Evolutionary conservation across 768 basidiomycete species (phyloP), one percentile per base, ranked within the genome.

Genomic region (Lactifluus rugatus): DNA sequence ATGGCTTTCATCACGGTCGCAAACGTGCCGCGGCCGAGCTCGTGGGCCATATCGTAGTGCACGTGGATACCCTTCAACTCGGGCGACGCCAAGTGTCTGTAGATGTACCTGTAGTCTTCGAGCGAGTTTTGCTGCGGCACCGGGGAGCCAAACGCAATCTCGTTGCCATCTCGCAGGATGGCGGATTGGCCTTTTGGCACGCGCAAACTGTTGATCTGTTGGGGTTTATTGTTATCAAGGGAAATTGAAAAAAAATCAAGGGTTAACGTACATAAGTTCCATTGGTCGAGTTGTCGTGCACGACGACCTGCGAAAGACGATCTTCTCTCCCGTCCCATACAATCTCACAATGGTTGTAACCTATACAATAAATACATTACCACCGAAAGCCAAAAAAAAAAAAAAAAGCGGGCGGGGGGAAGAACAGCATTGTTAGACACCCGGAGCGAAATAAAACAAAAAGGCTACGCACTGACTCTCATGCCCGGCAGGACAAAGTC

Each of bases 11-110:
- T 80, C 19, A 97, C 95, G 10, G 85, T 86, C 4, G 93, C 95
- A 68, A 96, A 98, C 2, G 90, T 84, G 9, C 95, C 95, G 64
- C 85, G 86, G 53, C 95, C 95, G 3, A 97, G 80, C 69, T 89
- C 85, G 51, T 74, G 69, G 32, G 76, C 74, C 39, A 89, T 66
- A 61, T 89, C 87, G 68, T 90, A 90, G 54, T 75, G 72, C 1
- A 78, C 78, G 66, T 84, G 81, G 10, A 90, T 70, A 3, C 83
- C 84, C 75, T 21, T 70, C 71, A 0, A 79, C 74, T 14, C 73
- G 71, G 0, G 79, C 76, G 28, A 68, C 6, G 84, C 83, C 11
- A 78, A 75, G 62, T 85, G 81, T 10, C 87, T 81, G 66, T 82
- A 90, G 51, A 90, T 80, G 67, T 82, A 89, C 13, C 89, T 83